Percentiles rank a stretch among this genome's conserved stretches.
Conservation (phyloP, 2,329 filamentous ascomycete species). For the Leptoxyphium fumago region DNA sequence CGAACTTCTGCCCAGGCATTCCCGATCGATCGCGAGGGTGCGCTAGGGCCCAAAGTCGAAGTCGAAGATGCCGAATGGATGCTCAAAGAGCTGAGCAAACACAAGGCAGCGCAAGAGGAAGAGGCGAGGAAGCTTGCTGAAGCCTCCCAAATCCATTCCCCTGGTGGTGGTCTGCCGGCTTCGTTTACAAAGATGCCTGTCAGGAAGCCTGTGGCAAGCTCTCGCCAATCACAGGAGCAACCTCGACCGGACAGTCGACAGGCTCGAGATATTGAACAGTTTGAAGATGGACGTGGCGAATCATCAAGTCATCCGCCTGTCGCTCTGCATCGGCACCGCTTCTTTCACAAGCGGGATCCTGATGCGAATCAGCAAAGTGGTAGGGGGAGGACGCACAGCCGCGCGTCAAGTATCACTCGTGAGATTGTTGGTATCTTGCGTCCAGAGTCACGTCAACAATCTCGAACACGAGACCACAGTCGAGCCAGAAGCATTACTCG, state of each 20-base stretch:
- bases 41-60: slow-evolving; percentile 21
- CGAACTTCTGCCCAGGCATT: slow-evolving; percentile 23
- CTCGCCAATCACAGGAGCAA: not conserved
- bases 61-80: slow-evolving; percentile 20
- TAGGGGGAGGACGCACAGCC: not conserved
- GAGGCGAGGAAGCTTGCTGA: not conserved
- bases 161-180: slow-evolving; percentile 1
- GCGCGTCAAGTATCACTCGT: slow-evolving; percentile 9
- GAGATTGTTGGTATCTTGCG: slow-evolving; percentile 4
- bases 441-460: slow-evolving; percentile 3
- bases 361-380: not conserved
- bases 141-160: slow-evolving; percentile 2
- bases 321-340: not conserved
- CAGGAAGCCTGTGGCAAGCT: slow-evolving; percentile 13
- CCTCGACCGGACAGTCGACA: not conserved
- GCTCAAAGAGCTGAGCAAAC: slow-evolving; percentile 1
- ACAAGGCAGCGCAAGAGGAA: slow-evolving; percentile 7
- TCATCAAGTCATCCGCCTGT: not conserved
- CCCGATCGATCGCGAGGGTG: slow-evolving; percentile 11
- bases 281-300: not conserved
- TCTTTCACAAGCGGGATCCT: not conserved
- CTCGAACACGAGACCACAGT: slow-evolving; percentile 12
- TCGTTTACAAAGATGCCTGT: slow-evolving; percentile 8
- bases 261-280: not conserved
- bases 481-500: slow-evolving; percentile 22